Conservation (phyloP, 2,329 filamentous ascomycete genomes). For the Diaporthe ilicicola region DNA sequence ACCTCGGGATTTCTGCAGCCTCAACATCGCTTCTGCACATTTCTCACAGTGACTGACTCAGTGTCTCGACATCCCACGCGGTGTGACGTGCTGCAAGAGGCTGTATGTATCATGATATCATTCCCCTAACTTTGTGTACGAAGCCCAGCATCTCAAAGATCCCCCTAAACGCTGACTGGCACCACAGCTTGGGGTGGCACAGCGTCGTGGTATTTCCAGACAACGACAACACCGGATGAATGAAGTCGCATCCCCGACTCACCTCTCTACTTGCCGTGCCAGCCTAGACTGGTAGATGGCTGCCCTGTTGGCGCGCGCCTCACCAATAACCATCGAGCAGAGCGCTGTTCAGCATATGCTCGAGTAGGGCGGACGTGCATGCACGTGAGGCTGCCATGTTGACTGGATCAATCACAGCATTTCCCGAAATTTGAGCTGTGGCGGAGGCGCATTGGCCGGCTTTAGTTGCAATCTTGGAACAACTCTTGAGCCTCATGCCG, state of each 20-base stretch:
- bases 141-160: not conserved
- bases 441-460: not conserved
- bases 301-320: constrained; percentile 20
- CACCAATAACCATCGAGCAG: not conserved
- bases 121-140: not conserved
- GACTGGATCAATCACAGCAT: constrained; percentile 6
- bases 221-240: constrained; percentile 23
- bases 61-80: not conserved
- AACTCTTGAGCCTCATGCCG: constrained; percentile 10
- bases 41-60: constrained; percentile 14
- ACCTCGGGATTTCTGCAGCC: constrained; percentile 9
- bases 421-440: constrained; percentile 2
- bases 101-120: constrained; percentile 31
- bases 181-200: constrained; percentile 20
- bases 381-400: not conserved
- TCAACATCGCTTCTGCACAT: not conserved
- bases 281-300: not conserved
- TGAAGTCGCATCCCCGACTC: constrained; percentile 27
- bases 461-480: not conserved
- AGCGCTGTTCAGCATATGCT: not conserved
- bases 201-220: constrained; percentile 5
- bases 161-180: not conserved
- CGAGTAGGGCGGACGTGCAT: not conserved
- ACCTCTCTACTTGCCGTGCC: not conserved
- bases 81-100: constrained; percentile 18